A percentile compares a stretch with the other conserved stretches of the same genome.
Evolutionary conservation across 2,329 filamentous ascomycete genomes (phyloP).

Genomic region (Fusarium sp.): DNA sequence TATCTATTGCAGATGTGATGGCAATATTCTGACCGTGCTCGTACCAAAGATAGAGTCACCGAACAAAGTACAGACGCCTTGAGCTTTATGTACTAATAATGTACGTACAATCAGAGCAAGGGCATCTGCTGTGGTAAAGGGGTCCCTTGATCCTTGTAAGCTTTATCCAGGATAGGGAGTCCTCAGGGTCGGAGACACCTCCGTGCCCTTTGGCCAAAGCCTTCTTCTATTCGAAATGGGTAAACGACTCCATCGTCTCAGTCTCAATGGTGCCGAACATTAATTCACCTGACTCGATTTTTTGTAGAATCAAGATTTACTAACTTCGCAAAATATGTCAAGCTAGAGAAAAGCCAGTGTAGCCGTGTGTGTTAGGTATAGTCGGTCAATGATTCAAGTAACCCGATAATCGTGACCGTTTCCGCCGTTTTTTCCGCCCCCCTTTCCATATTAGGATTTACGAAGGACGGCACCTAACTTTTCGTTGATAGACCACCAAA

Average conservation of each 20-base stretch:
- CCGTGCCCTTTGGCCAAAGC: not conserved
- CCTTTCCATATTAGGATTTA: conserved; percentile 32
- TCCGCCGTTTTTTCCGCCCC: conserved; percentile 31
- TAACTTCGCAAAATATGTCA: not conserved
- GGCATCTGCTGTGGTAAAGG: conserved; percentile 20
- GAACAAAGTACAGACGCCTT: conserved; percentile 10
- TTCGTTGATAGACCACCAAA: conserved; percentile 30
- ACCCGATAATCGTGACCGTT: conserved; percentile 28
- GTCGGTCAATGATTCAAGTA: conserved; percentile 30
- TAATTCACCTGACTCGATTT: conserved; percentile 22
- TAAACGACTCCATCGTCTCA: conserved; percentile 18
- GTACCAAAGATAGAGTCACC: not conserved
- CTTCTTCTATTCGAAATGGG: conserved; percentile 8
- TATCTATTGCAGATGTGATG: conserved; percentile 2
- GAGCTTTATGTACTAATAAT: not conserved
- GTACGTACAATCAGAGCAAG: conserved; percentile 2
- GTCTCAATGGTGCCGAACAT: conserved; percentile 22
- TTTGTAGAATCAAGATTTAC: conserved; percentile 1
- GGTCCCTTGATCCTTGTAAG: conserved; percentile 30
- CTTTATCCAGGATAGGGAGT: not conserved
- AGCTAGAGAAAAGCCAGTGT: not conserved
- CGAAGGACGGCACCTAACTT: conserved; percentile 29
- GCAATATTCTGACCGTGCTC: not conserved
- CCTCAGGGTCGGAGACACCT: conserved; percentile 17
- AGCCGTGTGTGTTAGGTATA: not conserved